A percentile compares a stretch with the other conserved stretches of the same genome.
Conservation (phyloP, 2,329 filamentous ascomycete species). For the Fusarium armeniacum region DNA sequence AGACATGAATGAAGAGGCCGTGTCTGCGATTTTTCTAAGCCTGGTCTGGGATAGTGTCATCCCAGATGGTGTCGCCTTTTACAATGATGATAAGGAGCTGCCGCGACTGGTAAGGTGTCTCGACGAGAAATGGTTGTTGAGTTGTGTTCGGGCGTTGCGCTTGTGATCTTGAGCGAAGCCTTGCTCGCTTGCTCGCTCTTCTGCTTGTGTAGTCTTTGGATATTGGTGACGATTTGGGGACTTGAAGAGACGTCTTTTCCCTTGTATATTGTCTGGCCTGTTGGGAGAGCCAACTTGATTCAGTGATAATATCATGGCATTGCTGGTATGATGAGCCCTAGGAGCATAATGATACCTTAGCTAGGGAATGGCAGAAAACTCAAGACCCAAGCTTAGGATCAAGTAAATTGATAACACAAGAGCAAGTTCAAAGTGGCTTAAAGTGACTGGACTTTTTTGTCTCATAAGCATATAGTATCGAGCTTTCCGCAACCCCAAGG, state of each 20-base stretch:
- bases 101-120: slow-evolving; percentile 34
- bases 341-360: neutral
- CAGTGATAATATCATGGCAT: neutral
- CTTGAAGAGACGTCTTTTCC: neutral
- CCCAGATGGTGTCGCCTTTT: slow-evolving; percentile 39
- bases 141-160: neutral
- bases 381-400: neutral
- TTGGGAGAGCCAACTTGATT: neutral
- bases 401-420: neutral
- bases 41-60: slow-evolving; percentile 32
- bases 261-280: slow-evolving; percentile 11
- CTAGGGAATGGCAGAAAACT: neutral
- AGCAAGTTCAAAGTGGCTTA: neutral
- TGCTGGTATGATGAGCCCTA: neutral
- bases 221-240: neutral
- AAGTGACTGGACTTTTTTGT: neutral
- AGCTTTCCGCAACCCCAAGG: neutral
- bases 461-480: neutral
- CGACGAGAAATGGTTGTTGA: neutral
- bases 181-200: neutral
- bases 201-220: neutral
- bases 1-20: slow-evolving; percentile 42
- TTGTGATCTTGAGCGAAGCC: neutral
- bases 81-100: slow-evolving; percentile 36
- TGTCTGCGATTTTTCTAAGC: slow-evolving; percentile 33